Evolutionary conservation across 1,284 basidiomycete species (phyloP).

Genomic region (Irpex sp.): DNA sequence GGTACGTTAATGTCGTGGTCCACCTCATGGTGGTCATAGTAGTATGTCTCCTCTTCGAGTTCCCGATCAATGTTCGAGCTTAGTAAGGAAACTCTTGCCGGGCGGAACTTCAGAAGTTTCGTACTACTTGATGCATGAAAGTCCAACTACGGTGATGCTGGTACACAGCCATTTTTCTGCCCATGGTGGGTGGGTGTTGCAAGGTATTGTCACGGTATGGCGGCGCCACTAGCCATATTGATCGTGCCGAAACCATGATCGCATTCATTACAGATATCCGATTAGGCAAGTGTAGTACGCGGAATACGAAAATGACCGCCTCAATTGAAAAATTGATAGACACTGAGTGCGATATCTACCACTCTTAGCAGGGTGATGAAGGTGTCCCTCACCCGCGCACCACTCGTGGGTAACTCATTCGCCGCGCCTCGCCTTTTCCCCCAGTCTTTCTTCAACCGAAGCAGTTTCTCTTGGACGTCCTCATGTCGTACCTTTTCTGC

Average conservation of each 20-base stretch:
- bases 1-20: neutral
- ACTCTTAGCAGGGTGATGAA: neutral
- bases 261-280: neutral
- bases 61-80: neutral
- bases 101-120: neutral
- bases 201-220: too few species aligned
- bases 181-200: too few species aligned
- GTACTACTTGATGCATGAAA: neutral
- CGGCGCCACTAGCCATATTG: too few species aligned
- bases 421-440: neutral
- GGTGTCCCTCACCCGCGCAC: neutral
- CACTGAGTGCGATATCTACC: neutral
- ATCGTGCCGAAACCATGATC: too few species aligned
- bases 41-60: neutral
- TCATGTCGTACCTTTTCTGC: neutral
- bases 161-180: neutral
- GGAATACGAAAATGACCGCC: too few species aligned
- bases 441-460: neutral
- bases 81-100: neutral
- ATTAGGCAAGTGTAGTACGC: neutral
- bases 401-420: neutral
- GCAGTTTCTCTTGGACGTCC: neutral
- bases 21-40: neutral
- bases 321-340: neutral
- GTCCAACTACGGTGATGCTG: neutral